Conservation (phyloP, 305 asterid species). For the Plantago lanceolata region DNA sequence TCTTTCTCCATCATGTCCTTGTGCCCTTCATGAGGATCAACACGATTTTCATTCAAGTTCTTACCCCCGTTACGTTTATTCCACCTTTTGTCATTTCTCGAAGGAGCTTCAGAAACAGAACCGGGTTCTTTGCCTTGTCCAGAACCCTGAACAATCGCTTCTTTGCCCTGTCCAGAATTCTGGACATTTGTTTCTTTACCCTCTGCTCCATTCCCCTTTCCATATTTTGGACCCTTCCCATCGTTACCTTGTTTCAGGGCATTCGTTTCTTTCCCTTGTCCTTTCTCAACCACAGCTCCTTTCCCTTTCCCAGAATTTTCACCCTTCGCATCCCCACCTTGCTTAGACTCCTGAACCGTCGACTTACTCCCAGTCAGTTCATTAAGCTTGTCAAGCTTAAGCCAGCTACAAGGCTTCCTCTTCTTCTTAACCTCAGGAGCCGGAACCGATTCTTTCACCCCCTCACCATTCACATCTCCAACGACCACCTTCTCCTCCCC, state of each 20-base stretch:
- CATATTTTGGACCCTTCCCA: too few relatives aligned
- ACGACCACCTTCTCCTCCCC: conserved; percentile 32
- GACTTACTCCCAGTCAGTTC: conserved; percentile 35
- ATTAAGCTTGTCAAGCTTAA: conserved; percentile 40
- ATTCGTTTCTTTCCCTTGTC: conserved; percentile 28
- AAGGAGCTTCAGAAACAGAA: conserved; percentile 25
- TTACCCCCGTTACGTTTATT: conserved; percentile 26
- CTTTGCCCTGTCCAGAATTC: neutral
- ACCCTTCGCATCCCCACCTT: conserved; percentile 18
- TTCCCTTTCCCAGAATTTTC: neutral
- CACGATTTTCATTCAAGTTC: conserved; percentile 20
- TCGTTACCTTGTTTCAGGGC: too few relatives aligned
- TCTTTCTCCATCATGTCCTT: conserved; percentile 27
- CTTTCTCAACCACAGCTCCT: neutral
- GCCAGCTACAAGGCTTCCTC: conserved; percentile 50
- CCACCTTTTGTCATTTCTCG: conserved; percentile 31
- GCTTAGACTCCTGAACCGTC: conserved; percentile 29
- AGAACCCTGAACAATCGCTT: neutral
- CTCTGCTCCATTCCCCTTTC: too few relatives aligned
- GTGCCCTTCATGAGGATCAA: conserved; percentile 20
- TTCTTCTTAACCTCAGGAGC: conserved; percentile 38
- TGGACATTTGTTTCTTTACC: conserved; percentile 18
- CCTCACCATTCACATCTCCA: conserved; percentile 24
- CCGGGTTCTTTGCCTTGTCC: conserved; percentile 31
- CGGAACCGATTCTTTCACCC: conserved; percentile 30